Percentiles rank a stretch among this genome's conserved stretches.
These are phyloP conservation scores for Boletus patriciae DNA, from an alignment of 768 basidiomycete species.

Conservation along the genomic window DNA sequence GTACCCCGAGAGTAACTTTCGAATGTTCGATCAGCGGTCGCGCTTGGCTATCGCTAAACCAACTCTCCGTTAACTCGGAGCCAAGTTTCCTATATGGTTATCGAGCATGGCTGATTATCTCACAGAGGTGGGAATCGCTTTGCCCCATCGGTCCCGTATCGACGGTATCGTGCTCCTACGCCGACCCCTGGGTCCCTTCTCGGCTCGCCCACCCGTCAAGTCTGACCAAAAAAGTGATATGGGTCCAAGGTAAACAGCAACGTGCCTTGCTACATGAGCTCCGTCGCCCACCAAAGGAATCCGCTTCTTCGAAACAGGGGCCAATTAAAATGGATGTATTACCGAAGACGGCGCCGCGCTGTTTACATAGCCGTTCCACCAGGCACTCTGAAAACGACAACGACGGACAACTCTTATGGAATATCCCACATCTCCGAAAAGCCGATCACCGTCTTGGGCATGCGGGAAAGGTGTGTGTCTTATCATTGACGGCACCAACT, in stretches of 20 bases:
- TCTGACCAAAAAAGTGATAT: not conserved
- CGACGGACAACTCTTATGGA: constrained; percentile 20
- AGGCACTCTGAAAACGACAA: constrained; percentile 19
- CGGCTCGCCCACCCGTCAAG: too few relatives aligned
- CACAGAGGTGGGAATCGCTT: constrained; percentile 24
- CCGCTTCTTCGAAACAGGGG: constrained; percentile 22
- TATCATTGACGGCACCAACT: not conserved
- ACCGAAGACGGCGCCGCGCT: not conserved
- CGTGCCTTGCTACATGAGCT: not conserved
- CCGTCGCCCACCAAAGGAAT: too few relatives aligned
- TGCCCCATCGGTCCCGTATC: constrained; percentile 1
- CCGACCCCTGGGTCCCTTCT: too few relatives aligned
- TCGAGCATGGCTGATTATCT: constrained; percentile 3
- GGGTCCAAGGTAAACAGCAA: not conserved
- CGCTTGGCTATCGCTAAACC: not conserved
- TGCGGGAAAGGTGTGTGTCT: constrained; percentile 1
- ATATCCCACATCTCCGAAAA: constrained; percentile 2
- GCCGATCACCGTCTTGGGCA: constrained; percentile 15
- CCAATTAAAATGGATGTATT: not conserved
- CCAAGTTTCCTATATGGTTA: constrained; percentile 1
- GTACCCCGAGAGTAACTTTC: not conserved
- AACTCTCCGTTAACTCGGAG: constrained; percentile 18
- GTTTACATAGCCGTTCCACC: constrained; percentile 5
- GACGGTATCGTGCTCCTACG: too few relatives aligned
- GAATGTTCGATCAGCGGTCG: not conserved